Percentiles rank a stretch among this genome's conserved stretches.
Evolutionary conservation across 257 asterid species (phyloP).

Genomic region (Capsicum baccatum): DNA sequence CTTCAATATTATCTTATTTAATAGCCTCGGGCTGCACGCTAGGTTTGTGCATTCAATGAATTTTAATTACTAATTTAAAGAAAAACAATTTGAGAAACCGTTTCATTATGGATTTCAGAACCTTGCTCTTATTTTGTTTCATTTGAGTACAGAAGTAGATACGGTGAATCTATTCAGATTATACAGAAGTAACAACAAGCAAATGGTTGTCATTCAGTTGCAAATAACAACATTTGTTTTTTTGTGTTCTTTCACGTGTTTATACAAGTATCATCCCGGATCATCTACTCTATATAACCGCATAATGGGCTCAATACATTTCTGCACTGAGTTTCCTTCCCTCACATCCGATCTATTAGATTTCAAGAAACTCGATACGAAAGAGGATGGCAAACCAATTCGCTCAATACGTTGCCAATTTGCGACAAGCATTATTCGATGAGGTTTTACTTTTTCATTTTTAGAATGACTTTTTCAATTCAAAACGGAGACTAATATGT

Average conservation of each 20-base stretch:
- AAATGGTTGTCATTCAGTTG: no score
- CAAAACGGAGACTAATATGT: not conserved
- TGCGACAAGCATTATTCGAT: not conserved
- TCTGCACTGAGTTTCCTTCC: not conserved
- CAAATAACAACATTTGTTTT: no score
- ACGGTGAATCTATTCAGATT: no score
- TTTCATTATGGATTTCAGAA: no score
- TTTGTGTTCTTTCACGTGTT: not conserved
- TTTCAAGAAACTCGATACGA: not conserved
- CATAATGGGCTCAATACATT: not conserved
- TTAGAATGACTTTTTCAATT: not conserved
- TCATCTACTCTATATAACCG: not conserved
- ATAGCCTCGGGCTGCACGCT: not conserved
- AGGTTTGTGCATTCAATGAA: not conserved
- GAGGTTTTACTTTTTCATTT: not conserved
- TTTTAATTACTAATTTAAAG: no score
- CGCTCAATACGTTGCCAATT: not conserved
- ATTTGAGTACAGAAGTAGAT: no score
- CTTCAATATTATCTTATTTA: not conserved
- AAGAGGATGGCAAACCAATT: not conserved
- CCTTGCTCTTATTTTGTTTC: no score
- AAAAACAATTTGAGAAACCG: no score
- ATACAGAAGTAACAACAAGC: no score
- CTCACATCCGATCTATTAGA: not conserved
- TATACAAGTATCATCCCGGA: not conserved